A percentile compares a stretch with the other conserved stretches of the same genome.
phyloP scores from a whole-genome alignment of 352 stramenopile genomes.

The Elongisporangium undulatum region DNA sequence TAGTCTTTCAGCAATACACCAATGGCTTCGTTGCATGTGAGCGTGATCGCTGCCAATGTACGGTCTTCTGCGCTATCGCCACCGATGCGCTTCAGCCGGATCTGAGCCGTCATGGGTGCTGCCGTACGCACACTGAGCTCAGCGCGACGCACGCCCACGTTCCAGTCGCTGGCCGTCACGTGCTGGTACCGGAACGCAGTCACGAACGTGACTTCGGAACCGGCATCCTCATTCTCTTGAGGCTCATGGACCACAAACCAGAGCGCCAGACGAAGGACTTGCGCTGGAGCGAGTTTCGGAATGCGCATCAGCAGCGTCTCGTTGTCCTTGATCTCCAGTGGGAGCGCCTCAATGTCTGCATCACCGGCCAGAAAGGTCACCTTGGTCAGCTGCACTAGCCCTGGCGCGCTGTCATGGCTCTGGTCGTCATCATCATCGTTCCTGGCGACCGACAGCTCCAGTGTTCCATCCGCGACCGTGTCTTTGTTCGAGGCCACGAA shows the following conservation, averaged over 20 bases:
- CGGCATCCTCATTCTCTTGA: not conserved
- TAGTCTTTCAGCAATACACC: constrained; percentile 31
- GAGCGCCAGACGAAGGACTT: constrained; percentile 19
- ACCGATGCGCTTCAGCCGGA: constrained; percentile 35
- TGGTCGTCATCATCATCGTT: constrained; percentile 3
- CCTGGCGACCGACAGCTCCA: constrained; percentile 38
- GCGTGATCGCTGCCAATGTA: constrained; percentile 24
- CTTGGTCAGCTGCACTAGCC: constrained; percentile 6
- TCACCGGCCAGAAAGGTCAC: not conserved
- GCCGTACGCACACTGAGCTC: constrained; percentile 24
- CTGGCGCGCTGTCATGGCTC: constrained; percentile 4
- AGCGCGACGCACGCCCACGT: constrained; percentile 16
- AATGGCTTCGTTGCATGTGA: constrained; percentile 31
- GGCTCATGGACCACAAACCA: not conserved
- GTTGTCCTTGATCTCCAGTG: not conserved
- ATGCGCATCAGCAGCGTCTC: constrained; percentile 17
- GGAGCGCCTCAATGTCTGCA: constrained; percentile 2
- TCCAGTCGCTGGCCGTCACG: constrained; percentile 7
- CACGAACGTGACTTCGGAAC: not conserved
- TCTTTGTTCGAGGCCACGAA: constrained; percentile 44
- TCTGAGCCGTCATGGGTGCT: constrained; percentile 24
- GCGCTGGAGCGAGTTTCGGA: constrained; percentile 16
- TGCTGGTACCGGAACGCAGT: constrained; percentile 15
- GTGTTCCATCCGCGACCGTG: constrained; percentile 29
- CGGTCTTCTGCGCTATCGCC: not conserved